Conservation (phyloP, 139 green algal genomes). For the Limnomonas spitsbergensis region DNA sequence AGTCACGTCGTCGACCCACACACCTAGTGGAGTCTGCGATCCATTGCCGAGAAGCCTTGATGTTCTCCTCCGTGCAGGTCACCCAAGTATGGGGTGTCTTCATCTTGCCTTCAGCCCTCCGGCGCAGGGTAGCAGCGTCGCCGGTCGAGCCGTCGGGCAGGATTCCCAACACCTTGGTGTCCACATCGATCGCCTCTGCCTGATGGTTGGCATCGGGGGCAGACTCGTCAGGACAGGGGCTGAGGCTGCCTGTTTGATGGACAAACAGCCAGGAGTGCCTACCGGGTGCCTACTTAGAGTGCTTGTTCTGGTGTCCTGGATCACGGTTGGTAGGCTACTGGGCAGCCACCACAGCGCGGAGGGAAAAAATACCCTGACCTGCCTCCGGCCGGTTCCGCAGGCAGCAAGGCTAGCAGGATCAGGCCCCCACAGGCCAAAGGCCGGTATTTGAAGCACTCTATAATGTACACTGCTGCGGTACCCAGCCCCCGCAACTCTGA, state of each 20-base stretch:
- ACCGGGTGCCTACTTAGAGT: no score
- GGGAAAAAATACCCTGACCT: neutral
- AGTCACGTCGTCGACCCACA: no score
- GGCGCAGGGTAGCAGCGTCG: constrained; percentile 16
- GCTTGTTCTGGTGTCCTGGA: neutral
- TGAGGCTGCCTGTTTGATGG: no score
- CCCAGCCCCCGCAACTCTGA: no score
- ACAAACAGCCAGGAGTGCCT: no score
- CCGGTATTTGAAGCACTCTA: no score
- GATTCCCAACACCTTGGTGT: constrained; percentile 33
- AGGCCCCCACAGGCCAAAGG: no score
- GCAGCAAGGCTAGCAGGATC: no score
- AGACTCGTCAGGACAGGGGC: no score
- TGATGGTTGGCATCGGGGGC: neutral
- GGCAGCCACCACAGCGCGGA: neutral
- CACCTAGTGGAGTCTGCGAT: constrained; percentile 33
- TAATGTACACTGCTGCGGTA: no score
- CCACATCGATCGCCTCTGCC: constrained; percentile 26
- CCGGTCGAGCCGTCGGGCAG: constrained; percentile 5
- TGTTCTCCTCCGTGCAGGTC: constrained; percentile 37
- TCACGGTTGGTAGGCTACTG: neutral
- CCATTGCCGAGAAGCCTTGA: constrained; percentile 31
- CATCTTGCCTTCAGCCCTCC: neutral
- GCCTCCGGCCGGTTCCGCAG: no score
- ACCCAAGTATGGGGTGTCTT: constrained; percentile 46